phyloP scores from a whole-genome alignment of 1,284 basidiomycete genomes.

The Cronartium quercuum region DNA sequence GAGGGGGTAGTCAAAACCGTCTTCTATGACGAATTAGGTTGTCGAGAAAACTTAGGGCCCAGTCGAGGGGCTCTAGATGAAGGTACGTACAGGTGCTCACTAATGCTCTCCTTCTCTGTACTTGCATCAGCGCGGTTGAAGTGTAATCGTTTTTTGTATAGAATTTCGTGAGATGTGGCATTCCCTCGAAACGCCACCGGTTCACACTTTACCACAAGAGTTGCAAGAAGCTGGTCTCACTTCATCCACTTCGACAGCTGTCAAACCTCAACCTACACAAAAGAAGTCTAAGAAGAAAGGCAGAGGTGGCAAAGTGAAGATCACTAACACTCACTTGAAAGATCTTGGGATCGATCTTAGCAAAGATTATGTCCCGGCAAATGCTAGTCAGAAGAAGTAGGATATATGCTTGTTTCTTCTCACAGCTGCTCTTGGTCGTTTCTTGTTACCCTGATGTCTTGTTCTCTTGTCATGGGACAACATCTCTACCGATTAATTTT shows the following conservation, averaged over 20 bases:
- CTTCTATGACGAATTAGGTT: slow-evolving; percentile 33
- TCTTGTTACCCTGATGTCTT: too few relatives aligned
- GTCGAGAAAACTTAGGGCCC: slow-evolving; percentile 25
- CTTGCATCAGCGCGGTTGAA: not conserved
- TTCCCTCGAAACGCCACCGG: slow-evolving; percentile 13
- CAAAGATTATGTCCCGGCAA: slow-evolving; percentile 22
- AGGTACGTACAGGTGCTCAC: slow-evolving; percentile 5
- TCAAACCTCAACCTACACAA: slow-evolving; percentile 1
- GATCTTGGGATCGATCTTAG: slow-evolving; percentile 33
- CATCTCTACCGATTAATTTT: too few relatives aligned
- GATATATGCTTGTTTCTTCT: not conserved
- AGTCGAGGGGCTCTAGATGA: slow-evolving; percentile 18
- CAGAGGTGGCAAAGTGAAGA: slow-evolving; percentile 35
- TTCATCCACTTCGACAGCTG: not conserved
- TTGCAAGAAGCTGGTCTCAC: slow-evolving; percentile 31
- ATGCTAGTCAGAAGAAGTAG: not conserved
- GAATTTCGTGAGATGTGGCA: slow-evolving; percentile 38
- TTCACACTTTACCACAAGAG: slow-evolving; percentile 12
- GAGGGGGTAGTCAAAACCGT: slow-evolving; percentile 27
- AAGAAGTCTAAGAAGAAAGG: slow-evolving; percentile 25
- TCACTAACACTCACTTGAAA: slow-evolving; percentile 38
- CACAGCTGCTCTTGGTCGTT: too few relatives aligned
- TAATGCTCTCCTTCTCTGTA: not conserved
- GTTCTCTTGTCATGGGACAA: too few relatives aligned
- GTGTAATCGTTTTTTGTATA: not conserved